A percentile compares a stretch with the other conserved stretches of the same genome.
Evolutionary conservation across 768 basidiomycete species (phyloP).

Genomic region (Ephemerocybe angulata): DNA sequence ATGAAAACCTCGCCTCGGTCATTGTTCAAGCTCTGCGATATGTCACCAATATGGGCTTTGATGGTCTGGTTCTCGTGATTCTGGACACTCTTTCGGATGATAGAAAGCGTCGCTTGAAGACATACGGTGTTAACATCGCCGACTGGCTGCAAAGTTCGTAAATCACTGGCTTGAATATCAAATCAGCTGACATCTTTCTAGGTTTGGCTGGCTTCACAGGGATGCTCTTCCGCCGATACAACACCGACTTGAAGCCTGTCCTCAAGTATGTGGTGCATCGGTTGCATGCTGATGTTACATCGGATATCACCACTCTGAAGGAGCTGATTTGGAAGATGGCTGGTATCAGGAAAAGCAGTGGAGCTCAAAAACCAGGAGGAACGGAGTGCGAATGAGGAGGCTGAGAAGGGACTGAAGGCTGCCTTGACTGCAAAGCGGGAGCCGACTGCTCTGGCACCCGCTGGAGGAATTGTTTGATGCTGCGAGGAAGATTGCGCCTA

Average conservation of each 20-base stretch:
- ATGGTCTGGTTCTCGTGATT: constrained; percentile 84
- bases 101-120: constrained; percentile 76
- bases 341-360: constrained; percentile 69
- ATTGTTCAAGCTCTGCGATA: constrained; percentile 87
- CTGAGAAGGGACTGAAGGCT: constrained; percentile 78
- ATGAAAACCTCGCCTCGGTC: constrained; percentile 87
- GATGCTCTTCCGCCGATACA: constrained; percentile 85
- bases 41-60: constrained; percentile 90
- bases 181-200: constrained; percentile 25
- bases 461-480: constrained; percentile 72
- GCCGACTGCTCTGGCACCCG: constrained; percentile 49
- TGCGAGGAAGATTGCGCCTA: constrained; percentile 67
- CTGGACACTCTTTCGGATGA: constrained; percentile 86
- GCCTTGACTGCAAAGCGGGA: constrained; percentile 76
- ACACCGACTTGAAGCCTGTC: constrained; percentile 77
- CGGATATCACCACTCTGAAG: constrained; percentile 84
- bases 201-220: constrained; percentile 93
- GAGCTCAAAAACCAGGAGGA: constrained; percentile 66
- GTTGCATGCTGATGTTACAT: constrained; percentile 74
- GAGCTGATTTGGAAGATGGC: constrained; percentile 96
- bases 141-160: constrained; percentile 89
- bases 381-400: constrained; percentile 67
- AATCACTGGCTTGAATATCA: not conserved
- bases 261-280: constrained; percentile 91
- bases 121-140: constrained; percentile 85